Conservation (phyloP, 306 rosid genomes). For the Corylus avellana region DNA sequence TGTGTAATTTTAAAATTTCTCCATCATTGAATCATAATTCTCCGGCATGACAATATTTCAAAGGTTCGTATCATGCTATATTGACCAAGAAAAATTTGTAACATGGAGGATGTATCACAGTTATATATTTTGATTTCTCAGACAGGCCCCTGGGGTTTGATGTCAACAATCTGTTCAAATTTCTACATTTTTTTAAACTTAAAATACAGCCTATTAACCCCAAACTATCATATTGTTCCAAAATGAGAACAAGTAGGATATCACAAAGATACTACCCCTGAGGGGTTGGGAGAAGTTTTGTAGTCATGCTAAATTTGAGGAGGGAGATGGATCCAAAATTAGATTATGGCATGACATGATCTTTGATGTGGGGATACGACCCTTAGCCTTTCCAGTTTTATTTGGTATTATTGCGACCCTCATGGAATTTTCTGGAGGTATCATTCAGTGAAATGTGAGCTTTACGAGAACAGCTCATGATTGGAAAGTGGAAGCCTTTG, state of each 20-base stretch:
- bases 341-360: too few species aligned
- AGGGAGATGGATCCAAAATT: too few species aligned
- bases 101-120: not conserved
- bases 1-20: not conserved
- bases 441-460: too few species aligned
- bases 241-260: not conserved
- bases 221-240: not conserved
- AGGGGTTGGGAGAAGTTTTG: too few species aligned
- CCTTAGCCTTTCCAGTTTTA: too few species aligned
- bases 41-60: not conserved
- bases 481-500: too few species aligned
- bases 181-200: not conserved
- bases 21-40: not conserved
- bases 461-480: too few species aligned
- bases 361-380: too few species aligned
- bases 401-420: too few species aligned
- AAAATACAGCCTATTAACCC: too few species aligned
- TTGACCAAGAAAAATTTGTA: not conserved
- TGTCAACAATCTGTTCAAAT: not conserved
- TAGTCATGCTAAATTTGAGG: too few species aligned
- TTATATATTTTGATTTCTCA: not conserved
- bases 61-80: not conserved
- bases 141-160: not conserved
- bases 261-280: not conserved
- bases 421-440: too few species aligned